Base-by-base conservation (phyloP, 108 stramenopile genomes). In the Thalassiosira profunda region DNA sequence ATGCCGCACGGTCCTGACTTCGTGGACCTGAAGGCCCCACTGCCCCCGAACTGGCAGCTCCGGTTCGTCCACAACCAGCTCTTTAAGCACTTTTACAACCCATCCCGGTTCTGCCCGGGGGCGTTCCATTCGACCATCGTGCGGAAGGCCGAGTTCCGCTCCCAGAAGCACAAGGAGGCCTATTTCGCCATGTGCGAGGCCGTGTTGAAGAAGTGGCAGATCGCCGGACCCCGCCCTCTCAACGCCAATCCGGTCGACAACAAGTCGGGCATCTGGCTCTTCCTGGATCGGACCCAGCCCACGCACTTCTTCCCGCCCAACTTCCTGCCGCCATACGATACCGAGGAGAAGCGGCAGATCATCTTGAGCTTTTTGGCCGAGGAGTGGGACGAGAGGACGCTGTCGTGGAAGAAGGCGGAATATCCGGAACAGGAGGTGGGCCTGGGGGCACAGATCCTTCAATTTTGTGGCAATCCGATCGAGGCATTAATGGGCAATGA, bases 1-100 rank as follows among this genome's bases (percentile, higher is more conserved):
- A 92, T 92, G 91, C 83, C 83, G 8, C 61, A 42, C 5, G 70
- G 74, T 14, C 79, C 84, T n/a, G 78, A 86, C 35, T 79, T 81
- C 60, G 67, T 61, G 10, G 79, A 90, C 41, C 51, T 75, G 37
- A 61, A 70, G 21, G 70, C 76, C 29, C 67, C 68, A n/a, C 54
- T 89, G 3, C 76, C 67, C 10, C 89, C 87, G 35, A 95, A 95
- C 63, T 95, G 94, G 94, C 84, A 84, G 47, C 73, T 95, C 23
- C 84, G 89, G 21, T 95, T 95, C 59, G 68, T 95, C 41, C 94
- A 95, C 72, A 95, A 95, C 73, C 92, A 93, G 58, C 70, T 93
- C 25, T 93, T 90, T 76, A 88, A 87, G 44, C 71, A 73, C 26
- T 90, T 90, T 41, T 43, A 74, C 8, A 88, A 88, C 58, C 85